These are phyloP conservation scores for Oryza officinalis DNA, from an alignment of 176 grass and related monocot genomes.

Conservation along the genomic window DNA sequence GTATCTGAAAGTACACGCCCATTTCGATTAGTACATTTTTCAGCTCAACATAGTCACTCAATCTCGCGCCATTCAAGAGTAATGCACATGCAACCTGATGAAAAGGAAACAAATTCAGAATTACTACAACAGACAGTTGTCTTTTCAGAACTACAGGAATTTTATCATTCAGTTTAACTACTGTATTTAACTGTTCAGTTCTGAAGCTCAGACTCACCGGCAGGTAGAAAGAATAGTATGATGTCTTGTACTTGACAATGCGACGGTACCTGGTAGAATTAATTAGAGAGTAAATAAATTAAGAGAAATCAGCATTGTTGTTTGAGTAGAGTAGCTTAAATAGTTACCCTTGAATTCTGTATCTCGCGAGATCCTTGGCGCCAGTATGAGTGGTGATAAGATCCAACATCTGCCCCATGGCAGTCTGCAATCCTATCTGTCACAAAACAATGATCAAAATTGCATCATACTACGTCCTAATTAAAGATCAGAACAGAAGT, in stretches of 20 bases:
- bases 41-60: slow-evolving; percentile 35
- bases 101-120: not conserved
- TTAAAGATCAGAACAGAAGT: not conserved
- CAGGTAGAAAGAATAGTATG: slow-evolving; percentile 73
- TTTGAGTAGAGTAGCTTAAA: not conserved
- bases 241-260: slow-evolving; percentile 74
- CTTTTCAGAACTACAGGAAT: not conserved
- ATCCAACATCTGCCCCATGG: slow-evolving; percentile 73
- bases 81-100: slow-evolving; percentile 52
- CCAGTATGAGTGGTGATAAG: slow-evolving; percentile 64
- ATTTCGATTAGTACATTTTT: slow-evolving; percentile 55
- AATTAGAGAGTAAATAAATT: not conserved
- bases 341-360: slow-evolving; percentile 54
- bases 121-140: not conserved
- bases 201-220: slow-evolving; percentile 41
- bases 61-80: slow-evolving; percentile 35
- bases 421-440: slow-evolving; percentile 64
- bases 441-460: slow-evolving; percentile 8
- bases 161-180: not conserved
- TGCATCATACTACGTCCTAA: no score
- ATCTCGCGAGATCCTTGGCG: slow-evolving; percentile 57
- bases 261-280: slow-evolving; percentile 51
- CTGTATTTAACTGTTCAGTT: not conserved
- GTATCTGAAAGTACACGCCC: slow-evolving; percentile 62
- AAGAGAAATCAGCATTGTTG: not conserved